Percentiles rank a stretch among this genome's conserved stretches.
Evolutionary conservation across 768 basidiomycete species (phyloP).

Genomic region (Suillus fuscotomentosus): DNA sequence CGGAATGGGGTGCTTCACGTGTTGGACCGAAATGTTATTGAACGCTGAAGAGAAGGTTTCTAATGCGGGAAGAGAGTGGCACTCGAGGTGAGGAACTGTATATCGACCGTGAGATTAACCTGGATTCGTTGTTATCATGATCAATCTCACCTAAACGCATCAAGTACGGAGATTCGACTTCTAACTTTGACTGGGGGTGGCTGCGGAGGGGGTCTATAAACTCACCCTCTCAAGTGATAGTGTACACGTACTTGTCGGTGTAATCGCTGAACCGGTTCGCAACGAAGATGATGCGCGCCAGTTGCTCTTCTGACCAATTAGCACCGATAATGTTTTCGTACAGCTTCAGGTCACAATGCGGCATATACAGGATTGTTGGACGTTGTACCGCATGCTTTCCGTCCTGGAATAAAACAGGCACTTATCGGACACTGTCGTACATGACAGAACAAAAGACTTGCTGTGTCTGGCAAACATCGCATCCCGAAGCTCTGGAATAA

Average conservation of each 20-base stretch:
- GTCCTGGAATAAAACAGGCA: slow-evolving; percentile 24
- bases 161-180: slow-evolving; percentile 51
- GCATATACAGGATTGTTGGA: slow-evolving; percentile 74
- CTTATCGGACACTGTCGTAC: slow-evolving; percentile 10
- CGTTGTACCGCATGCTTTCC: slow-evolving; percentile 28
- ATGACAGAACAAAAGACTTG: slow-evolving; percentile 34
- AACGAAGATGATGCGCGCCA: slow-evolving; percentile 54
- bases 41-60: slow-evolving; percentile 58
- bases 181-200: slow-evolving; percentile 49
- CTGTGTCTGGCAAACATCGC: slow-evolving; percentile 41
- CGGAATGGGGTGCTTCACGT: slow-evolving; percentile 25
- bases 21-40: slow-evolving; percentile 65
- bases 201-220: slow-evolving; percentile 33
- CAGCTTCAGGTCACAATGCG: slow-evolving; percentile 71
- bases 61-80: slow-evolving; percentile 49
- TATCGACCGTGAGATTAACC: slow-evolving; percentile 8
- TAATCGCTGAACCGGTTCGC: slow-evolving; percentile 70
- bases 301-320: slow-evolving; percentile 52
- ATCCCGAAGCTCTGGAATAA: slow-evolving; percentile 44
- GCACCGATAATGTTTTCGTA: slow-evolving; percentile 64
- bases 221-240: slow-evolving; percentile 14
- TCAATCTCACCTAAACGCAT: slow-evolving; percentile 47
- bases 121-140: neutral
- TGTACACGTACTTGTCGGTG: slow-evolving; percentile 53
- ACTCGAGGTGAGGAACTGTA: slow-evolving; percentile 47